Evolutionary conservation across 2,329 filamentous ascomycete genomes (phyloP).

Genomic region (Spiromastix sp.): DNA sequence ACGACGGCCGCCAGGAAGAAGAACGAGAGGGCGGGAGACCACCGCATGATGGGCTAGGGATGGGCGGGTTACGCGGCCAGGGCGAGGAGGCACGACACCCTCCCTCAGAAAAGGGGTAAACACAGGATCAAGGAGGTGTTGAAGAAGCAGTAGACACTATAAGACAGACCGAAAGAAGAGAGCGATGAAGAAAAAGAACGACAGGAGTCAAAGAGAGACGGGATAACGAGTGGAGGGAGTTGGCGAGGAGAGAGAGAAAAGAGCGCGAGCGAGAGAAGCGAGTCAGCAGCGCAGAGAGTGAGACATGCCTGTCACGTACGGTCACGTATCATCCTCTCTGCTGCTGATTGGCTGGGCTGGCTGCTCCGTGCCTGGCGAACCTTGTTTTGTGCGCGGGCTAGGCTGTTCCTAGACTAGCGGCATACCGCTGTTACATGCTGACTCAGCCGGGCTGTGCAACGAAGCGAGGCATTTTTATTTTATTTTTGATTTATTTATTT

Average conservation of each 20-base stretch:
- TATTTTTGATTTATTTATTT: too few species aligned
- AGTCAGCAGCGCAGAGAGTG: too few species aligned
- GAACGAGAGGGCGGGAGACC: conserved; percentile 10
- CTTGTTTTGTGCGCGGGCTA: not conserved
- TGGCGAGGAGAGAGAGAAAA: not conserved
- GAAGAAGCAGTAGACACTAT: not conserved
- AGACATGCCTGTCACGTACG: too few species aligned
- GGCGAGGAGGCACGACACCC: not conserved
- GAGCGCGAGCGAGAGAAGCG: too few species aligned
- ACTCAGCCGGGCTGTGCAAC: too few species aligned
- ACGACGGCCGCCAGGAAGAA: conserved; percentile 10
- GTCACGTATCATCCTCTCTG: too few species aligned
- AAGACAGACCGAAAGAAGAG: not conserved
- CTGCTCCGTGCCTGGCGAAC: not conserved
- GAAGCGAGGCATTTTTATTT: too few species aligned
- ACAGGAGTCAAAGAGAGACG: too few species aligned
- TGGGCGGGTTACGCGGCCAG: not conserved
- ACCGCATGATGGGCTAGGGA: conserved; percentile 10
- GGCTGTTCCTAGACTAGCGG: too few species aligned
- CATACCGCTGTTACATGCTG: too few species aligned
- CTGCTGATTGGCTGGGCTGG: not conserved
- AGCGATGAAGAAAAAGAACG: not conserved
- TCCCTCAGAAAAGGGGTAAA: too few species aligned
- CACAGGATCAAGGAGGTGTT: not conserved
- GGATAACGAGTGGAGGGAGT: not conserved